Percentiles rank a stretch among this genome's conserved stretches.
Conservation (phyloP, 2,329 filamentous ascomycete species). For the Furcasterigmium sp. region DNA sequence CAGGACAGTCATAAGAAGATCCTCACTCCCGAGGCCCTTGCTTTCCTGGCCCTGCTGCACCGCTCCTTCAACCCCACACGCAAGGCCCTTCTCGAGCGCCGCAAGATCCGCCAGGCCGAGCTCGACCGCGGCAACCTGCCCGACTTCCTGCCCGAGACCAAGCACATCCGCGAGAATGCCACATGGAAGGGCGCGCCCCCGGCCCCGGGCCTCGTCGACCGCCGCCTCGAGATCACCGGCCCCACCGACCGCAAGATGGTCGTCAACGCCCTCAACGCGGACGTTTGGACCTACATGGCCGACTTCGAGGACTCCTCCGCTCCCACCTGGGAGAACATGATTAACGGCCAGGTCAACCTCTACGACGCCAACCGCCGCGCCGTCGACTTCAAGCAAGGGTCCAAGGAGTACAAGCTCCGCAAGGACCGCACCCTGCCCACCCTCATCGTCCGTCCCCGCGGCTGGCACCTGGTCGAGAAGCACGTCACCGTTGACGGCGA, state of each 20-base stretch:
- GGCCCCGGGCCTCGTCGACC: slow-evolving; percentile 77
- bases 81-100: slow-evolving; percentile 74
- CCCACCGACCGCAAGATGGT: slow-evolving; percentile 93
- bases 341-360: slow-evolving; percentile 85
- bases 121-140: slow-evolving; percentile 76
- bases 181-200: slow-evolving; percentile 82
- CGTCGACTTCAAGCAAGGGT: slow-evolving; percentile 82
- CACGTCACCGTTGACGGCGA: slow-evolving; percentile 86
- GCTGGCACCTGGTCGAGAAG: slow-evolving; percentile 91
- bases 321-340: slow-evolving; percentile 92
- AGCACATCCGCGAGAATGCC: slow-evolving; percentile 80
- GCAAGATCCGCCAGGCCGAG: slow-evolving; percentile 74
- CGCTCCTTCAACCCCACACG: slow-evolving; percentile 79
- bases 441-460: slow-evolving; percentile 78
- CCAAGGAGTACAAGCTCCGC: slow-evolving; percentile 87
- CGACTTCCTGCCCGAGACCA: slow-evolving; percentile 85
- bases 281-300: slow-evolving; percentile 94
- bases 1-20: slow-evolving; percentile 73
- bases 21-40: slow-evolving; percentile 73
- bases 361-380: slow-evolving; percentile 83
- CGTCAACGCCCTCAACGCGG: slow-evolving; percentile 81
- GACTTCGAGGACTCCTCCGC: slow-evolving; percentile 88
- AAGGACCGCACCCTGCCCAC: slow-evolving; percentile 75
- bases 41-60: slow-evolving; percentile 81
- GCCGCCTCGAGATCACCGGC: slow-evolving; percentile 84